Percentiles rank a stretch among this genome's conserved stretches.
Evolutionary conservation across 2,329 filamentous ascomycete genomes (phyloP).

Genomic region (Clonostachys sp.): DNA sequence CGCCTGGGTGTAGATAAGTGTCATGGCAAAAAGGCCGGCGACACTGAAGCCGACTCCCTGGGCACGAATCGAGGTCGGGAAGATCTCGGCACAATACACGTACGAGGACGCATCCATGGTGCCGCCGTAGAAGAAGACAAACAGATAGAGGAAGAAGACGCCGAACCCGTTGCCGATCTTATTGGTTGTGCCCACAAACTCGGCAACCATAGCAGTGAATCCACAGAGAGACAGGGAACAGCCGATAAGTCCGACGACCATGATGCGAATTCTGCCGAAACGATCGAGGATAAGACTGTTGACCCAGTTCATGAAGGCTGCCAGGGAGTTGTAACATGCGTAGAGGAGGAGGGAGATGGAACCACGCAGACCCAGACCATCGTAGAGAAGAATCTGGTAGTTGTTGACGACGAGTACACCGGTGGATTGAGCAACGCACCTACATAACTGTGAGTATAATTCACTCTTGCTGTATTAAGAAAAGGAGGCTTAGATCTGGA

Average conservation of each 20-base stretch:
- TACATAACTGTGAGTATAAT: no score
- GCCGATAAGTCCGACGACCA: background rate
- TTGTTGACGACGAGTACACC: background rate
- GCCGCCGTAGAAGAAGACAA: background rate
- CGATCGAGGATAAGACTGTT: background rate
- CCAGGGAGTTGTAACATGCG: background rate
- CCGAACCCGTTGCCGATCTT: background rate
- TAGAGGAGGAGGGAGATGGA: background rate
- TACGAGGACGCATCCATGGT: conserved; percentile 5
- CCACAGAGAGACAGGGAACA: background rate
- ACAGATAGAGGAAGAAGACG: background rate
- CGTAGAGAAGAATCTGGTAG: background rate
- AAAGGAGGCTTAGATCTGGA: no score
- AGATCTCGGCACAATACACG: conserved; percentile 8
- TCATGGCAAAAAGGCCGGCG: conserved; percentile 1
- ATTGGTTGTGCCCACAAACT: background rate
- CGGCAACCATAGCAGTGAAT: background rate
- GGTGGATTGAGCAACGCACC: background rate
- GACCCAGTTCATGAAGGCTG: background rate
- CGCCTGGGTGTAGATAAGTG: conserved; percentile 2
- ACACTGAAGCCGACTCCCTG: conserved; percentile 7
- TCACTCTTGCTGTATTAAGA: no score
- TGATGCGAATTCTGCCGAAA: background rate
- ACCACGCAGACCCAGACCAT: background rate
- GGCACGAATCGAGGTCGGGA: conserved; percentile 6